These are phyloP conservation scores for Zostera marina DNA, from an alignment of 116 monocot species.

Conservation along the genomic window DNA sequence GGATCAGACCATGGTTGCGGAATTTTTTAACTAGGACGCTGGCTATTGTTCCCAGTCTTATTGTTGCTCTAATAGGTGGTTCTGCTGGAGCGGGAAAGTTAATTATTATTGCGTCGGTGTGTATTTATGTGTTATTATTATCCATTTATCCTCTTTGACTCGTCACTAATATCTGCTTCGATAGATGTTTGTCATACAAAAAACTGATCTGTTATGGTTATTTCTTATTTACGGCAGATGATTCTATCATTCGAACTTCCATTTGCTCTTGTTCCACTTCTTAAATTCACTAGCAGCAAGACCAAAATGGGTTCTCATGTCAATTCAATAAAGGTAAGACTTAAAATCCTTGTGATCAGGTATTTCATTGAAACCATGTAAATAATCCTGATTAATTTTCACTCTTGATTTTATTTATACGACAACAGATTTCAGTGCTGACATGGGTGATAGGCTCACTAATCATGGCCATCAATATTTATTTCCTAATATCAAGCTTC, in stretches of 20 bases:
- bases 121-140: not conserved
- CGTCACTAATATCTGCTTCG: too few relatives aligned
- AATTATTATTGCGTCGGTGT: slow-evolving; percentile 85
- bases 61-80: slow-evolving; percentile 80
- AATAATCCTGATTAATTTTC: too few relatives aligned
- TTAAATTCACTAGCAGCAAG: slow-evolving; percentile 15
- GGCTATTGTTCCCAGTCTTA: slow-evolving; percentile 67
- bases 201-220: not conserved
- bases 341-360: too few relatives aligned
- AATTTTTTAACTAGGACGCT: slow-evolving; percentile 57
- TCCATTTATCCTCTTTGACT: not conserved
- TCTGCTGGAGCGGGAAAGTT: slow-evolving; percentile 66
- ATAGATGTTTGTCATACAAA: too few relatives aligned
- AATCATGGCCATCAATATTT: slow-evolving; percentile 82
- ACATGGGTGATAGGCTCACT: slow-evolving; percentile 74
- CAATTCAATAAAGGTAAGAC: slow-evolving; percentile 10
- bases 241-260: slow-evolving; percentile 18
- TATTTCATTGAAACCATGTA: too few relatives aligned
- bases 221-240: slow-evolving; percentile 7
- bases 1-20: slow-evolving; percentile 52
- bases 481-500: slow-evolving; percentile 63
- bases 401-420: too few relatives aligned
- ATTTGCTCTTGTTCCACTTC: slow-evolving; percentile 15
- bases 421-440: slow-evolving; percentile 40
- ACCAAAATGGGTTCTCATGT: slow-evolving; percentile 17